Percentiles rank a stretch among this genome's conserved stretches.
These are phyloP conservation scores for Kazachstania martiniae DNA, from an alignment of 805 yeast species.

Conservation along the genomic window DNA sequence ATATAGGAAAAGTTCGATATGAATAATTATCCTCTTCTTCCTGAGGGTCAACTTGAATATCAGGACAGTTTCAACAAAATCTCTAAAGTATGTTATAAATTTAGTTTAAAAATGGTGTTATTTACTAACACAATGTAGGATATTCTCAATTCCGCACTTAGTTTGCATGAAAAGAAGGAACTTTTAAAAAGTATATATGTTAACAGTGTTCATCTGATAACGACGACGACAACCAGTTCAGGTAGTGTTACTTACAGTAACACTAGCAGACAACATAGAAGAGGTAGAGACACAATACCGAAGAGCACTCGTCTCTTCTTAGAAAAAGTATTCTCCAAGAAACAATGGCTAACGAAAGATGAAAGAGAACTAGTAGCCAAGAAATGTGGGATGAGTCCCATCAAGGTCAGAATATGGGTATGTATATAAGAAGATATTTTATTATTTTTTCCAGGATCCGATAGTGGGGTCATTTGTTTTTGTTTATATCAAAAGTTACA, in stretches of 20 bases:
- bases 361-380: slow-evolving; percentile 16
- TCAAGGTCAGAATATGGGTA: slow-evolving; percentile 20
- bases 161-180: slow-evolving; percentile 4
- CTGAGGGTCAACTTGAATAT: not conserved
- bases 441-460: too few species aligned
- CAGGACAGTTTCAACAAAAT: not conserved
- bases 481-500: slow-evolving; percentile 1
- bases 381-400: slow-evolving; percentile 13
- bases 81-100: slow-evolving; percentile 1
- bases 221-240: not conserved
- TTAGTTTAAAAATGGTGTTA: too few species aligned
- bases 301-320: slow-evolving; percentile 10
- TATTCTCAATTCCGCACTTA: slow-evolving; percentile 4
- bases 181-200: slow-evolving; percentile 4
- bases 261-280: too few species aligned
- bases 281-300: slow-evolving; percentile 1
- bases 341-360: slow-evolving; percentile 14
- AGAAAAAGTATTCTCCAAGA: slow-evolving; percentile 13
- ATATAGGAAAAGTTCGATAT: too few species aligned
- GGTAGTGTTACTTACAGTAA: slow-evolving; percentile 1
- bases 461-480: not conserved
- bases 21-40: too few species aligned
- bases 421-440: too few species aligned
- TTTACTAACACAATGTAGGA: too few species aligned
- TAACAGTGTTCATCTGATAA: not conserved